A percentile compares a stretch with the other conserved stretches of the same genome.
These are phyloP conservation scores for Zygoascus flipseniorum DNA, from an alignment of 805 yeast species.

Conservation along the genomic window DNA sequence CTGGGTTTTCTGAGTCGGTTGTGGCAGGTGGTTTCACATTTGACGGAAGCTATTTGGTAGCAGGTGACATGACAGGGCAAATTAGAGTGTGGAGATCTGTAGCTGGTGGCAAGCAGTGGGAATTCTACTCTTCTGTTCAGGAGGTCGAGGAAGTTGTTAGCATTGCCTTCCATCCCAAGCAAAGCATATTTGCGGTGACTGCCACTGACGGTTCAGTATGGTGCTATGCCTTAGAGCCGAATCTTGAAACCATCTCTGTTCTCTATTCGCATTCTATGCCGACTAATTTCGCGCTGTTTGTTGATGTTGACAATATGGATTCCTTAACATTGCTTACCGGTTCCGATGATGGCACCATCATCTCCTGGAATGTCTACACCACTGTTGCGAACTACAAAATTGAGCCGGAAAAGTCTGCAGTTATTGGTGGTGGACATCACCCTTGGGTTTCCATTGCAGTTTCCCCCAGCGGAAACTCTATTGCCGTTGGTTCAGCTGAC, in stretches of 20 bases:
- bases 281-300: slow-evolving; percentile 72
- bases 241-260: slow-evolving; percentile 42
- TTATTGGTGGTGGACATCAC: slow-evolving; percentile 57
- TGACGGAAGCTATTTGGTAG: slow-evolving; percentile 72
- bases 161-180: slow-evolving; percentile 72
- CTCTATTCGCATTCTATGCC: slow-evolving; percentile 61
- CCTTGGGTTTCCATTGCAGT: slow-evolving; percentile 78
- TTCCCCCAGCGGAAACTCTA: slow-evolving; percentile 40
- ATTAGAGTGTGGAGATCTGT: slow-evolving; percentile 62
- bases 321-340: slow-evolving; percentile 60
- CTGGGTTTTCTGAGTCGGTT: slow-evolving; percentile 83
- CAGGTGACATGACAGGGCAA: slow-evolving; percentile 94
- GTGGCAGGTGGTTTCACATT: slow-evolving; percentile 73
- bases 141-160: slow-evolving; percentile 89
- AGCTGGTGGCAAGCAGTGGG: slow-evolving; percentile 82
- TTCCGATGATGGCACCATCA: slow-evolving; percentile 78
- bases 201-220: slow-evolving; percentile 90
- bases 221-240: slow-evolving; percentile 71
- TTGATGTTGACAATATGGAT: slow-evolving; percentile 50
- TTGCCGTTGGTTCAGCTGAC: slow-evolving; percentile 82
- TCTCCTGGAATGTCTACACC: slow-evolving; percentile 85
- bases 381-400: slow-evolving; percentile 50
- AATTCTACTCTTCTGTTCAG: slow-evolving; percentile 55
- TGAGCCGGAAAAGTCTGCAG: slow-evolving; percentile 30
- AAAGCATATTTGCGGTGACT: slow-evolving; percentile 79